phyloP scores from a whole-genome alignment of 2,329 filamentous ascomycete species.

The Paraconiothyrium sp. region DNA sequence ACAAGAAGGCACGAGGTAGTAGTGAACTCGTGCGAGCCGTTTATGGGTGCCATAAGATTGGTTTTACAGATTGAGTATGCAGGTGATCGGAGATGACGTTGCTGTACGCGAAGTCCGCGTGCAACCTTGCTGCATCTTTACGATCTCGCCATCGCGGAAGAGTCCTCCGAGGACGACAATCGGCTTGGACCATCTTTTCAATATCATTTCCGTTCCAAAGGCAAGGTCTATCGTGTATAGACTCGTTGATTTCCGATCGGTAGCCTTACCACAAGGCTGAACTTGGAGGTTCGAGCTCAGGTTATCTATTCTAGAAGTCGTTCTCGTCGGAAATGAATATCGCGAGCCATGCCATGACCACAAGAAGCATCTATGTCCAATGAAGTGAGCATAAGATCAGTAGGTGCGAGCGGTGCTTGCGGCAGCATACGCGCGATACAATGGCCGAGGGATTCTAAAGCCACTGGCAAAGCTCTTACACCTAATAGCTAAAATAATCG shows the following conservation, averaged over 20 bases:
- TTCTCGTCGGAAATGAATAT: not conserved
- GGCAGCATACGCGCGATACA: not conserved
- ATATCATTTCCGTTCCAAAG: not conserved
- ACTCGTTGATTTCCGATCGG: conserved; percentile 2
- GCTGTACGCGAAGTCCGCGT: conserved; percentile 12
- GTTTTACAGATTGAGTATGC: not conserved
- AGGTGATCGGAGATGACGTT: conserved; percentile 7
- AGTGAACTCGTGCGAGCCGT: not conserved
- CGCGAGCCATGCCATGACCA: not conserved
- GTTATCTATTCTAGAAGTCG: no score
- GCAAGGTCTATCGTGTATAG: not conserved
- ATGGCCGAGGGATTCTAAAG: not conserved
- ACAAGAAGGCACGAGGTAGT: conserved; percentile 9
- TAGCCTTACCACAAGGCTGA: conserved; percentile 6
- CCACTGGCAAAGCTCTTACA: not conserved
- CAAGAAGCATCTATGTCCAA: not conserved
- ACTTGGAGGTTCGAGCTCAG: not conserved
- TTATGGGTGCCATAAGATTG: conserved; percentile 6
- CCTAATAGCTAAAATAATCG: not conserved
- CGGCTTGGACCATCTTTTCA: not conserved
- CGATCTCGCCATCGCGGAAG: not conserved
- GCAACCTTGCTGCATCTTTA: not conserved
- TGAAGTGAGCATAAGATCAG: not conserved
- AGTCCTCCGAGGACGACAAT: not conserved
- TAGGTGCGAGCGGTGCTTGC: not conserved